Evolutionary conservation across 2,329 filamentous ascomycete species (phyloP), one percentile per base, ranked within the genome.

Genomic region (Talaromyces sp.): DNA sequence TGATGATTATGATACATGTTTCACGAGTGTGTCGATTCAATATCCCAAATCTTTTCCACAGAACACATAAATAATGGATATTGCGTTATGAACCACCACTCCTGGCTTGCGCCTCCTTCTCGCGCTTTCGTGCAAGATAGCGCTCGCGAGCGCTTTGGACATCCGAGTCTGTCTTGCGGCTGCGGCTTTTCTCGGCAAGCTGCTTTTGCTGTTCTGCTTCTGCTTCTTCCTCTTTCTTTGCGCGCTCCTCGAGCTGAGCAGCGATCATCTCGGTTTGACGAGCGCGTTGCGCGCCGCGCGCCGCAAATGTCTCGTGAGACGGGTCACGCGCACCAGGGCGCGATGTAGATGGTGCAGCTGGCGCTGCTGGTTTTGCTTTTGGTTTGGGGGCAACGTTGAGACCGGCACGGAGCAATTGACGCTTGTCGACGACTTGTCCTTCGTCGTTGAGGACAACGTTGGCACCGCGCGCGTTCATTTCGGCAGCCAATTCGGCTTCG

Each of bases 391-490:
- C 81, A 41, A 87, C 79, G 65, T 88, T 88, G 55, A 88, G 71
- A 21, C 86, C 86, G 3, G 85, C 86, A 31, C 78, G 78, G 9
- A 88, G 78, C 2, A 88, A 72, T 66, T 88, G 84, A 7, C 85
- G 78, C 71, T 87, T 87, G 66, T 88, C 86, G 31, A 84, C 82
- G 9, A 88, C 80, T 64, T 87, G 81, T 2, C 86, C 86, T 49
- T 88, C 86, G 41, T 88, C 86, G 64, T 87, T 87, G 63, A 87
- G 67, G 11, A 81, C 76, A 50, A 88, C 77, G 32, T 80, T 78
- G 27, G 83, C 84, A 21, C 77, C 78, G 8, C 68, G 67, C 10
- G 78, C 77, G 58, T 81, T 82, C 43, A 86, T 68, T 60, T 86
- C 83, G 26, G 79, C 80, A 0, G 83, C 83, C n/a, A 83, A 68